Base-by-base conservation (phyloP, 768 basidiomycete species). In the Dioszegia hungarica region DNA sequence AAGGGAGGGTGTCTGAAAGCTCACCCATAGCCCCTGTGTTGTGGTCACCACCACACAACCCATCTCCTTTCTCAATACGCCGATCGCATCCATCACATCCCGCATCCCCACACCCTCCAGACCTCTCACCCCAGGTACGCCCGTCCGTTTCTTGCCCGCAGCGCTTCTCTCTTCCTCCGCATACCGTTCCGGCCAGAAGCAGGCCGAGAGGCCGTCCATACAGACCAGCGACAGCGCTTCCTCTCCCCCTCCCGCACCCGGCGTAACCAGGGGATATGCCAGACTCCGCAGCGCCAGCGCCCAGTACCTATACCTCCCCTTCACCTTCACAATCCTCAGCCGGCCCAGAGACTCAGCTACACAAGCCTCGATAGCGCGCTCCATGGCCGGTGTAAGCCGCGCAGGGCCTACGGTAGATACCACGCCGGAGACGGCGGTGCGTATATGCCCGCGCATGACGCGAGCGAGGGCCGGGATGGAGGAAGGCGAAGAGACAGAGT, bases 11-110 rank as follows among this genome's bases (percentile, higher is more conserved):
- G n/a, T 2, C 44, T 5, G 11, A 41, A 5, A 10, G 59, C 70
- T 63, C 56, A 68, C 67, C 54, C 65, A 67, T 33, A 69, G 50
- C 2, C 67, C 68, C 43, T 72, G 70, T 0, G 58, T 57, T 3
- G 53, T 37, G 8, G 64, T 19, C 6, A 69, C 56, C 1, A 69
- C 62, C 22, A 66, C 60, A 22, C 43, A 40, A 1, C 70, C 70
- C 29, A 72, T 24, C 11, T 65, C 60, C 31, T 59, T 62, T 39
- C 70, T 63, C 14, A 72, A 19, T n/a, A 49, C n/a, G 14, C 58
- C 63, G 15, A 72, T 48, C 17, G 48, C 56, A 5, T 58, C 56
- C 59, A 69, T 62, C 2, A 69, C 61, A 27, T 72, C 66, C 44
- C 37, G 48, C 48, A 72, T 52, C 0, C 67, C 63, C 14, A 72